Evolutionary conservation across 2,329 filamentous ascomycete genomes (phyloP), one percentile per base, ranked within the genome.

Genomic region (Fusarium sublunatum): DNA sequence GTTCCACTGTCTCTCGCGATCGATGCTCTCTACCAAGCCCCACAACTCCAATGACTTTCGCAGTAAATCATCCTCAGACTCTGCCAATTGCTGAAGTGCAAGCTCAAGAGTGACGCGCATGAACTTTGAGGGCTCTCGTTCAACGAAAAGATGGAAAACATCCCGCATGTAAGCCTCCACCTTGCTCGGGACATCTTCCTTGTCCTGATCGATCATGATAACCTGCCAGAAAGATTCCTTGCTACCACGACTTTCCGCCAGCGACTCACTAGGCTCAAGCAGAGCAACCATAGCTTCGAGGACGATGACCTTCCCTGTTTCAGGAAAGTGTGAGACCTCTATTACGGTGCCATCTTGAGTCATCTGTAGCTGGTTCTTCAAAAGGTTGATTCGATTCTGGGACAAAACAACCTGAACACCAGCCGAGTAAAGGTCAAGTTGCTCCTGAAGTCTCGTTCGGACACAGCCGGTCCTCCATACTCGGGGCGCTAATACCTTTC

Each of bases 401-500:
- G 86, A 83, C 47, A 88, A 77, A 2, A 88, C 86, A 19, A 86
- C 83, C 67, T 89, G 86, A 0, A 89, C 82, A 6, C 86, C 86
- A 5, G 86, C 86, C 11, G 86, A 86, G 70, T 88, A 89, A 11
- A 89, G 77, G 49, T 88, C 84, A 24, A 89, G 78, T 59, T 86
- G 83, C 60, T 88, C 85, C 7, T 84, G 83, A 19, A 89, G 78
- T 49, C 85, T 83, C 7, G 86, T 88, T 42, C 87, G 81, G 24
- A 88, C 83, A 68, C 87, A 90, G 9, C 85, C 84, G 3, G 83
- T 83, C 58, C 82, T 84, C 87, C 87, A 90, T n/a, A 89, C 81
- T 8, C 87, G 81, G 1, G 87, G 86, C 4, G 83, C 82, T 35
- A 89, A 75, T 1, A 90, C 86, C 68, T 86, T 88, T 58, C 82